Evolutionary conservation across 305 asterid species (phyloP).

Genomic region (Rubia balearica): DNA sequence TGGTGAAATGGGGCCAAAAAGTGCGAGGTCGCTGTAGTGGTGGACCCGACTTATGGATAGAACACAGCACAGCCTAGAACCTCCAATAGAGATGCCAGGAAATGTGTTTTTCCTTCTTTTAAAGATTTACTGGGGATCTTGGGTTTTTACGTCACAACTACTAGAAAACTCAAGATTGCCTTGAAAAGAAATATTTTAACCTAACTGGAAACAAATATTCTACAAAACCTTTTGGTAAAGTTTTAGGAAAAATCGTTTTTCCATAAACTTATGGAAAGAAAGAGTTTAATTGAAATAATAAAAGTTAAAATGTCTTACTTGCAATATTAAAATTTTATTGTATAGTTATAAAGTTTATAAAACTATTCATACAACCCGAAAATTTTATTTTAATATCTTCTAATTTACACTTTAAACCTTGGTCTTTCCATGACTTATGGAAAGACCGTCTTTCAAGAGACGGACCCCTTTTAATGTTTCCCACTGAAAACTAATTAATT

Average conservation of each 20-base stretch:
- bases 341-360: no score
- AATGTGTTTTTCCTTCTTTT: neutral
- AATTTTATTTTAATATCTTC: no score
- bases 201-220: neutral
- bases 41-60: constrained; percentile 41
- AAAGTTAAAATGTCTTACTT: no score
- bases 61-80: constrained; percentile 14
- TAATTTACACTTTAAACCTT: no score
- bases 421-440: no score
- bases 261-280: no score
- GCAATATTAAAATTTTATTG: no score
- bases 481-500: neutral
- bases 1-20: constrained; percentile 14
- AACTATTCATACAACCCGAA: no score
- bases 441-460: no score
- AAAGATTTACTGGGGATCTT: neutral
- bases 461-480: neutral
- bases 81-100: neutral
- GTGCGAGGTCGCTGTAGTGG: constrained; percentile 21
- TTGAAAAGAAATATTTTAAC: neutral
- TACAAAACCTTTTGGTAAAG: no score
- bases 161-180: neutral
- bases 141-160: neutral
- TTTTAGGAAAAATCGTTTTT: no score
- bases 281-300: no score